Evolutionary conservation across 2,329 filamentous ascomycete species (phyloP).

Genomic region (Emmonsiellopsis sp.): DNA sequence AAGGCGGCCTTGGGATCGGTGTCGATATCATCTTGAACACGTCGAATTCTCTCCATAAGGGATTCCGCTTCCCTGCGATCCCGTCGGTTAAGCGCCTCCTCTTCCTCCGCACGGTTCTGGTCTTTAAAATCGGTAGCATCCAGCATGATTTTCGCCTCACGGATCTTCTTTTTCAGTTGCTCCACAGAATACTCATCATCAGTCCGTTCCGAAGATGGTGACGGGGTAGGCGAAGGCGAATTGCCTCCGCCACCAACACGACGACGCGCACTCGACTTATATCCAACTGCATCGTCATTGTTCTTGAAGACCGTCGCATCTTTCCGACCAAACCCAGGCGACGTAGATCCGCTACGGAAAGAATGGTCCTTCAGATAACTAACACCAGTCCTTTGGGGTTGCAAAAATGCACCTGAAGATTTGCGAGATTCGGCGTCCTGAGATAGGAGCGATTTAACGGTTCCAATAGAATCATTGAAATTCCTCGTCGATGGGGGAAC

Average conservation of each 20-base stretch:
- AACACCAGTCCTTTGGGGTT: constrained; percentile 94
- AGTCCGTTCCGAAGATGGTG: constrained; percentile 52
- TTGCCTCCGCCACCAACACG: constrained; percentile 60
- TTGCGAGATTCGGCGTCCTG: constrained; percentile 86
- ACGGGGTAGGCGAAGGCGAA: constrained; percentile 72
- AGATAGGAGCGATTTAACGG: constrained; percentile 80
- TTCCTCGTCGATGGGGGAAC: constrained; percentile 92
- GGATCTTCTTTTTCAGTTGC: constrained; percentile 83
- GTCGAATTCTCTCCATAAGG: constrained; percentile 81
- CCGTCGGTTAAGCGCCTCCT: constrained; percentile 80
- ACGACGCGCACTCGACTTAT: constrained; percentile 86
- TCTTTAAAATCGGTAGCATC: constrained; percentile 96
- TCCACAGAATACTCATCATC: constrained; percentile 78
- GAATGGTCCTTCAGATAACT: constrained; percentile 96
- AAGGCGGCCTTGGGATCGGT: constrained; percentile 69
- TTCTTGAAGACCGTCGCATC: constrained; percentile 96
- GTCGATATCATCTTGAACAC: constrained; percentile 91
- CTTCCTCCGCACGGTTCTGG: constrained; percentile 79
- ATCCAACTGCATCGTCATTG: constrained; percentile 85
- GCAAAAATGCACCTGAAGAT: constrained; percentile 75
- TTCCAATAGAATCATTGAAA: constrained; percentile 83
- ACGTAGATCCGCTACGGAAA: constrained; percentile 58
- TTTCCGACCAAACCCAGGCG: constrained; percentile 58
- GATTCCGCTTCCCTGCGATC: constrained; percentile 90
- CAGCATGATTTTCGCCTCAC: constrained; percentile 85